Percentiles rank a stretch among this genome's conserved stretches.
phyloP scores from a whole-genome alignment of 306 rosid genomes.

The Medicago lupulina region DNA sequence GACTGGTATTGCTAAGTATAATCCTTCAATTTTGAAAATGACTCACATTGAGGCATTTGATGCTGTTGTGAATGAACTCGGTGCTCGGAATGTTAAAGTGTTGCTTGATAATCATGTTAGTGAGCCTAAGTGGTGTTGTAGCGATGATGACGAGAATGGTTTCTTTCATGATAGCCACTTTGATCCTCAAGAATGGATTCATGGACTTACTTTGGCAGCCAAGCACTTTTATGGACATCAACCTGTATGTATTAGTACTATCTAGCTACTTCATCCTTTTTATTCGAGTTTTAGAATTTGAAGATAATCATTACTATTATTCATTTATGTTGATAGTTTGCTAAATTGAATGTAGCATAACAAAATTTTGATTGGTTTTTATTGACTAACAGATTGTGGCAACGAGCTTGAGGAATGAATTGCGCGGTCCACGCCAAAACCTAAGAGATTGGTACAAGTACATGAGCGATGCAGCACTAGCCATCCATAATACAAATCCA shows the following conservation, averaged over 20 bases:
- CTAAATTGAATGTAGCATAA: neutral
- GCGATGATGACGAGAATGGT: no score
- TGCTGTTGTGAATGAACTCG: neutral
- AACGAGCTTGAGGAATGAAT: conserved; percentile 64
- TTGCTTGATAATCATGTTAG: no score
- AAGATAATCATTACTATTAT: no score
- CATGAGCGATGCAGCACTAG: conserved; percentile 47
- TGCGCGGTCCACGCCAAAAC: conserved; percentile 60
- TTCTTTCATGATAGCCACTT: conserved; percentile 48
- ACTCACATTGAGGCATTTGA: conserved; percentile 45
- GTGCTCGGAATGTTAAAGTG: no score
- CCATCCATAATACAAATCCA: conserved; percentile 52
- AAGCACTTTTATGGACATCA: conserved; percentile 18
- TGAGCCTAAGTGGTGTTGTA: no score
- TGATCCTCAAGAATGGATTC: conserved; percentile 58
- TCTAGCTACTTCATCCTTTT: no score
- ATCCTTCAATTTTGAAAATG: conserved; percentile 42
- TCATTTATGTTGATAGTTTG: no score
- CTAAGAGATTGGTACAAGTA: conserved; percentile 48
- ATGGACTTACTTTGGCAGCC: conserved; percentile 54
- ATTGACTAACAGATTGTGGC: conserved; percentile 51
- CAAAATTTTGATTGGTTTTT: neutral
- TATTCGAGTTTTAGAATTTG: no score
- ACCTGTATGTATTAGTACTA: no score
- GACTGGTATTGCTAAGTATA: conserved; percentile 40